phyloP scores from a whole-genome alignment of 1,284 basidiomycete species.

The Malassezia globosa region DNA sequence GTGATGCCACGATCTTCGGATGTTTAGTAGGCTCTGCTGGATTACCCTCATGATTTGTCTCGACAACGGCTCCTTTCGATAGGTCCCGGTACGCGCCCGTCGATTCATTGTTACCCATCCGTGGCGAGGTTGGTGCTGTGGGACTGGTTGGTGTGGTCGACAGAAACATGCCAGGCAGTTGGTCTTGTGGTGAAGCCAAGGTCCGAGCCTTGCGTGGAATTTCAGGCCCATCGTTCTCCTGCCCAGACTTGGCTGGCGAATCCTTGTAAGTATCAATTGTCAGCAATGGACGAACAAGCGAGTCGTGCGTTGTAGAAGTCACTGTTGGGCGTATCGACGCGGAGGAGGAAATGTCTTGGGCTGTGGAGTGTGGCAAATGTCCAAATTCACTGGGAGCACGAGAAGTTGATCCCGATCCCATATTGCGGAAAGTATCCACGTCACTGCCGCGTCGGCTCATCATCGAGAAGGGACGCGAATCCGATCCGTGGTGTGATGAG shows the following conservation, averaged over 20 bases:
- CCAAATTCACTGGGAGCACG: background rate
- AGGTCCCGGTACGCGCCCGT: conserved; percentile 15
- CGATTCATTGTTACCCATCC: background rate
- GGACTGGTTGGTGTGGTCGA: background rate
- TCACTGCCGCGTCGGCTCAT: background rate
- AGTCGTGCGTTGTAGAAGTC: background rate
- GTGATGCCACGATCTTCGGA: background rate
- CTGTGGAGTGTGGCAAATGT: background rate
- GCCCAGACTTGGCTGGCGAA: background rate
- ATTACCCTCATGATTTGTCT: conserved; percentile 15
- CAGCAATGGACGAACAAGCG: background rate
- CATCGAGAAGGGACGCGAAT: background rate
- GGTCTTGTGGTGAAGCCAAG: no score
- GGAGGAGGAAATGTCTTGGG: background rate
- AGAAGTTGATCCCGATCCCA: background rate
- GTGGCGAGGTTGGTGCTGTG: background rate
- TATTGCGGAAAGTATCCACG: background rate
- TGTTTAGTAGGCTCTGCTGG: conserved; percentile 8
- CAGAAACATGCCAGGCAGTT: background rate
- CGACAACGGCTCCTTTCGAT: conserved; percentile 12
- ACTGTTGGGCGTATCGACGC: background rate
- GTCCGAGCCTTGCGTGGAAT: background rate
- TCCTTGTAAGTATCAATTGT: background rate
- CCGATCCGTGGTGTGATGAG: background rate
- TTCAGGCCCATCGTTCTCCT: background rate